These are phyloP conservation scores for Trichodelitschia bisporula DNA, from an alignment of 495 filamentous ascomycete species.

Conservation along the genomic window DNA sequence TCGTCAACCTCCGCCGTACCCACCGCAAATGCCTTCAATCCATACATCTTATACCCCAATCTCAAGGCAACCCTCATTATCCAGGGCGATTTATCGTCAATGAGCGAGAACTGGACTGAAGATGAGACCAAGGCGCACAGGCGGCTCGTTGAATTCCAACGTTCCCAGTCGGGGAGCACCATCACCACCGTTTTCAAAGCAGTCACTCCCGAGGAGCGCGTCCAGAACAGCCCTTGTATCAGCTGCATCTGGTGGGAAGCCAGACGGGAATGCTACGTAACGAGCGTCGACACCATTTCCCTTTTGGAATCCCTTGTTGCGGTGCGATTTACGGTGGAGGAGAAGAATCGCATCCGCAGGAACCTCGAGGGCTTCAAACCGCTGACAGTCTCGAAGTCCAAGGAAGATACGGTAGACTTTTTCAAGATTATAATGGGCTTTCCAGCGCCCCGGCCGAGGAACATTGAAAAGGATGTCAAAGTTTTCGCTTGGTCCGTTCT, in stretches of 20 bases:
- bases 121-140: constrained; percentile 58
- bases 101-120: constrained; percentile 53
- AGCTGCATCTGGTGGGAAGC: constrained; percentile 61
- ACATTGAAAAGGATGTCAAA: constrained; percentile 98
- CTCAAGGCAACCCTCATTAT: constrained; percentile 62
- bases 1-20: constrained; percentile 15
- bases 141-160: constrained; percentile 64
- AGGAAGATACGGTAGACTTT: constrained; percentile 77
- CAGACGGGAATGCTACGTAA: constrained; percentile 70
- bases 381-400: constrained; percentile 74
- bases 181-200: constrained; percentile 16
- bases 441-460: constrained; percentile 75
- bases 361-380: constrained; percentile 87
- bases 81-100: constrained; percentile 54
- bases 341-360: constrained; percentile 90
- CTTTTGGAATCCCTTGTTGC: constrained; percentile 73
- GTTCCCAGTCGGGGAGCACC: constrained; percentile 32
- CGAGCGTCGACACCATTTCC: constrained; percentile 88
- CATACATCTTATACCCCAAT: constrained; percentile 60
- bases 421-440: constrained; percentile 99
- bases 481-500: constrained; percentile 89
- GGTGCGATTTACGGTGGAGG: constrained; percentile 69
- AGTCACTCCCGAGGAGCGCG: constrained; percentile 14
- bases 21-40: constrained; percentile 34
- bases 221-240: constrained; percentile 16